A percentile compares a stretch with the other conserved stretches of the same genome.
phyloP scores from a whole-genome alignment of 2,329 filamentous ascomycete species.

The Hortaea sp. region DNA sequence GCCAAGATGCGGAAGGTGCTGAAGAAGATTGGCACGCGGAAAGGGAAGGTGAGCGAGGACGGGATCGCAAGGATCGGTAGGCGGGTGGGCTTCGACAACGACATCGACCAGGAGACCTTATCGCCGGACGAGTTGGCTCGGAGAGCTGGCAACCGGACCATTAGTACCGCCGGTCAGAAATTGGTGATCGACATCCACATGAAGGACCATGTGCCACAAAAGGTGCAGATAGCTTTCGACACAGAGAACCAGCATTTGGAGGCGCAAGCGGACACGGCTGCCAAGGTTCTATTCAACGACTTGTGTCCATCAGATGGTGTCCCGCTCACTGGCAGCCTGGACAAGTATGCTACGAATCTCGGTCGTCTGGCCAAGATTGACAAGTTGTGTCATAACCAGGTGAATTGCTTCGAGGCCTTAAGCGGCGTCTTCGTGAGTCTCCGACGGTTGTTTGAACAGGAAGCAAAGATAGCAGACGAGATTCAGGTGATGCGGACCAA shows the following conservation, averaged over 20 bases:
- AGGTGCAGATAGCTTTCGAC: conserved; percentile 53
- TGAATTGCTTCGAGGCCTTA: conserved; percentile 70
- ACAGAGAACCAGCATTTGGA: conserved; percentile 49
- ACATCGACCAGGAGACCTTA: conserved; percentile 13
- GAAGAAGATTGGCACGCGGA: conserved; percentile 56
- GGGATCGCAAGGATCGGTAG: conserved; percentile 63
- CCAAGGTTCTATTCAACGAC: conserved; percentile 55
- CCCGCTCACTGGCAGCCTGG: conserved; percentile 59
- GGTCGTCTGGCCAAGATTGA: conserved; percentile 60
- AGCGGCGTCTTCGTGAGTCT: conserved; percentile 64
- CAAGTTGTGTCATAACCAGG: conserved; percentile 56
- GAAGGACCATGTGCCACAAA: conserved; percentile 30
- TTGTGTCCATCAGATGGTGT: conserved; percentile 51
- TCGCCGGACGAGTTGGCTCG: conserved; percentile 9
- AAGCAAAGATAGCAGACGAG: conserved; percentile 43
- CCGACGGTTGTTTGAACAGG: conserved; percentile 59
- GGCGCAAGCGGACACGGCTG: conserved; percentile 52
- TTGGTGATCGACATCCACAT: conserved; percentile 26
- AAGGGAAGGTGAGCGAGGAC: conserved; percentile 62
- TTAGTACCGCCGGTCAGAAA: conserved; percentile 27
- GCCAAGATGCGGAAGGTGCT: conserved; percentile 51
- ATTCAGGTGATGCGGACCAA: conserved; percentile 57
- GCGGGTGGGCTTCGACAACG: conserved; percentile 51
- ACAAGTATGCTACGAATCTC: conserved; percentile 61
- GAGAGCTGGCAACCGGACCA: conserved; percentile 20